phyloP scores from a whole-genome alignment of 805 yeast species.

The Myxozyma neglecta region DNA sequence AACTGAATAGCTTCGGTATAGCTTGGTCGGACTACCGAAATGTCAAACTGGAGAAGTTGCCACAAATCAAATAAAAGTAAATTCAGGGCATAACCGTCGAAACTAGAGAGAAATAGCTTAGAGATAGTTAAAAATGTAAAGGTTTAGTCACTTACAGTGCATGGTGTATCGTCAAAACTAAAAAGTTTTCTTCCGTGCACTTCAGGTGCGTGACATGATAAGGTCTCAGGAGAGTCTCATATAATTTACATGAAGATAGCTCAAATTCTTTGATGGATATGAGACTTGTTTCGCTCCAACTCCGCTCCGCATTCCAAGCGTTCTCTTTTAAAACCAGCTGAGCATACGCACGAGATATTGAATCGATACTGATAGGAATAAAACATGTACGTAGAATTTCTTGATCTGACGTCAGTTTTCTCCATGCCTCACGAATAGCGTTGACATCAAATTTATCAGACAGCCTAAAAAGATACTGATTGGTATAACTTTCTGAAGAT shows the following conservation, averaged over 20 bases:
- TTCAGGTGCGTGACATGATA: constrained; percentile 3
- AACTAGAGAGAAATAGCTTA: constrained; percentile 1
- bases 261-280: background rate
- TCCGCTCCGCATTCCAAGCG: background rate
- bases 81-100: constrained; percentile 27
- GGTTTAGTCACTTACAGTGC: constrained; percentile 20
- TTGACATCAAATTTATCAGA: constrained; percentile 1
- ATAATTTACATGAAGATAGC: background rate
- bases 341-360: constrained; percentile 16
- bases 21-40: constrained; percentile 4
- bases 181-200: background rate
- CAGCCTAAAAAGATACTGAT: constrained; percentile 18
- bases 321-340: constrained; percentile 11
- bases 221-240: constrained; percentile 3
- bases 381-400: constrained; percentile 31
- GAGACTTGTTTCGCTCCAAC: background rate
- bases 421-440: constrained; percentile 10
- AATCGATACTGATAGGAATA: constrained; percentile 11
- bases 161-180: constrained; percentile 25
- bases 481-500: constrained; percentile 15
- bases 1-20: background rate
- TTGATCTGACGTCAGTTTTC: background rate
- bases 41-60: background rate
- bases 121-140: background rate
- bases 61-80: constrained; percentile 17